Evolutionary conservation across 2,329 filamentous ascomycete species (phyloP), one percentile per base, ranked within the genome.

Genomic region (Rhinocladiella mackenziei): DNA sequence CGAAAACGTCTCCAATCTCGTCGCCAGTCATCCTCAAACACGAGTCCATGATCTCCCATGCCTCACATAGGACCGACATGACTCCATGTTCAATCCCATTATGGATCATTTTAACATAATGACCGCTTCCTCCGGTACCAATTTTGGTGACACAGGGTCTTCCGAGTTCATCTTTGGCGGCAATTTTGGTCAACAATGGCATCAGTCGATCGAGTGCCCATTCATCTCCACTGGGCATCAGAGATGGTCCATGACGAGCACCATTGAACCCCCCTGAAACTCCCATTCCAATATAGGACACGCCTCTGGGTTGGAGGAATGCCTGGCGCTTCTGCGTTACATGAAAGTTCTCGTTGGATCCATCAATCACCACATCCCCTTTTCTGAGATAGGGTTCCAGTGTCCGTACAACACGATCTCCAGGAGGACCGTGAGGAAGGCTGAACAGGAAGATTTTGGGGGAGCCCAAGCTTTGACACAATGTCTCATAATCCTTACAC

Each of bases 41-140:
- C 31, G 71, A 69, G 25, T 72, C 69, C 67, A 86, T 77, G 22
- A 84, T 70, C 1, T 70, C 71, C 79, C 80, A 86, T 2, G 77
- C 76, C 60, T 86, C 83, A 10, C 75, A 75, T 4, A 84, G 70
- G 0, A 74, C 70, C 40, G 65, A 76, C 67, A 86, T 76, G 77
- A 86, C 83, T 1, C 80, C 82, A 49, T 84, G 80, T 58, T 86
- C 82, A 48, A 86, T 85, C 1, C 81, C 82, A 52, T 86, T 85
- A 59, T 86, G 83, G 3, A 85, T 73, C 81, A 86, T 86, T 67
- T 87, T 86, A 29, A 85, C 80, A 56, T 81, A 86, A 60, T 86
- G 82, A 0, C 83, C 83, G 1, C 76, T 73, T 1, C 82, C 81
- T 0, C 76, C 76, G 2, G 75, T 74, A 0, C 83, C 82, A 34